Evolutionary conservation across 2,329 filamentous ascomycete genomes (phyloP).

Genomic region (Boeremia exigua): DNA sequence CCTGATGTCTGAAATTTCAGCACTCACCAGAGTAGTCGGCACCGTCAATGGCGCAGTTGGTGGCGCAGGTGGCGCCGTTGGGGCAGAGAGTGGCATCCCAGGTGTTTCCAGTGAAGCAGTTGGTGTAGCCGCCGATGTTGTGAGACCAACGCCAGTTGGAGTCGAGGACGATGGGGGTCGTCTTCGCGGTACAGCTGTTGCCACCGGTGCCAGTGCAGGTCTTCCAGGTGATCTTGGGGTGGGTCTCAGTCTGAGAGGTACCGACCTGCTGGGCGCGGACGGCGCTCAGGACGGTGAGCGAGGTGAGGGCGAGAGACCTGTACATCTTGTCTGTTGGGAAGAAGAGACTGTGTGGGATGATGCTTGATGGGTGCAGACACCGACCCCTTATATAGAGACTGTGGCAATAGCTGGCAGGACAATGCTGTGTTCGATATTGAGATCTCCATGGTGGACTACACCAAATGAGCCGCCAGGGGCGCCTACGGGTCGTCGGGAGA

Average conservation of each 20-base stretch:
- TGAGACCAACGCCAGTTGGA: constrained; percentile 61
- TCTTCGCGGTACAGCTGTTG: constrained; percentile 47
- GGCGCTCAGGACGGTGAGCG: constrained; percentile 49
- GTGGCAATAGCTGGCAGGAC: constrained; percentile 14
- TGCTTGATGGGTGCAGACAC: constrained; percentile 13
- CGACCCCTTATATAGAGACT: constrained; percentile 36
- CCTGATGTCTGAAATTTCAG: background rate
- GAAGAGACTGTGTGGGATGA: constrained; percentile 37
- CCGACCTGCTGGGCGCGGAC: constrained; percentile 52
- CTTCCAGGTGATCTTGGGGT: constrained; percentile 50
- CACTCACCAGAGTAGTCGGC: constrained; percentile 49
- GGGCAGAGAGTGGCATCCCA: constrained; percentile 52
- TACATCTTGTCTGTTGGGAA: constrained; percentile 47
- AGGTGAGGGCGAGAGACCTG: constrained; percentile 48
- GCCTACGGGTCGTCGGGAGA: constrained; percentile 43
- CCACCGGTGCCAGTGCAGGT: constrained; percentile 50
- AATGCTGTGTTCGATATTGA: constrained; percentile 24
- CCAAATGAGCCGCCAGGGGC: constrained; percentile 27
- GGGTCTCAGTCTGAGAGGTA: constrained; percentile 48
- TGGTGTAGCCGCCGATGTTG: constrained; percentile 52
- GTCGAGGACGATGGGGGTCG: constrained; percentile 50
- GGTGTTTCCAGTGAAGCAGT: constrained; percentile 57
- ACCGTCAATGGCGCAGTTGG: constrained; percentile 52
- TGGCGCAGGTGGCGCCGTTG: constrained; percentile 46
- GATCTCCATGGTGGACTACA: constrained; percentile 22